phyloP scores from a whole-genome alignment of 768 basidiomycete genomes.

The Calocybe cyanea region DNA sequence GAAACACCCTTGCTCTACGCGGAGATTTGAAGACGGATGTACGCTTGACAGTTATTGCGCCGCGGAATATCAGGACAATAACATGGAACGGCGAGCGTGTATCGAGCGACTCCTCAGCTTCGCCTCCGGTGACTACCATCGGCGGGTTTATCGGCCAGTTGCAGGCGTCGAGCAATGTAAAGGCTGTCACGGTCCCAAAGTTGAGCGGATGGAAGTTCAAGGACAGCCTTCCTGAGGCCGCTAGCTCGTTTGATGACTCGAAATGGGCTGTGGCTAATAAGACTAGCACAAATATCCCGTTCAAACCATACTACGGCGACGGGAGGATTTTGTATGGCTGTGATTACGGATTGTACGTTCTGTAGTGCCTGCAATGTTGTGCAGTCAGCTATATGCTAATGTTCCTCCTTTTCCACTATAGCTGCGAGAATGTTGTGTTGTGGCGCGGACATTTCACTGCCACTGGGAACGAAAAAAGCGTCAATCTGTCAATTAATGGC shows the following conservation, averaged over 20 bases:
- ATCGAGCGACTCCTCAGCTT: slow-evolving; percentile 27
- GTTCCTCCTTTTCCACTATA: slow-evolving; percentile 22
- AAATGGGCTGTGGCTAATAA: slow-evolving; percentile 66
- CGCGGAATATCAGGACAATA: slow-evolving; percentile 45
- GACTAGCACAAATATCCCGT: slow-evolving; percentile 70
- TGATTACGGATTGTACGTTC: slow-evolving; percentile 82
- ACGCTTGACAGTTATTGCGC: slow-evolving; percentile 61
- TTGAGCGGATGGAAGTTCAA: slow-evolving; percentile 71
- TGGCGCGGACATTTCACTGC: slow-evolving; percentile 80
- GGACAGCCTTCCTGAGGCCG: slow-evolving; percentile 73
- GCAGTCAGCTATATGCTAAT: neutral
- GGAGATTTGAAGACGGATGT: slow-evolving; percentile 68
- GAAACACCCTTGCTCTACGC: slow-evolving; percentile 49
- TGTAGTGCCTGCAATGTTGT: neutral
- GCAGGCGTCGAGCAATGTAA: slow-evolving; percentile 21
- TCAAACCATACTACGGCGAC: slow-evolving; percentile 67
- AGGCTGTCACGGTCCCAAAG: slow-evolving; percentile 38
- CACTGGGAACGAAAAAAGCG: slow-evolving; percentile 54
- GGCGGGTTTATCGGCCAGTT: slow-evolving; percentile 52
- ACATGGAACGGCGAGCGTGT: slow-evolving; percentile 71
- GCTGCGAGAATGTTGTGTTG: slow-evolving; percentile 78
- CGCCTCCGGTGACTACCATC: slow-evolving; percentile 27
- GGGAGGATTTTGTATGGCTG: slow-evolving; percentile 80
- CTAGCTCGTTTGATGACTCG: slow-evolving; percentile 52
- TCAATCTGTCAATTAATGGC: slow-evolving; percentile 78